Conservation (phyloP, 2,329 filamentous ascomycete genomes). For the Fusarium sp. region DNA sequence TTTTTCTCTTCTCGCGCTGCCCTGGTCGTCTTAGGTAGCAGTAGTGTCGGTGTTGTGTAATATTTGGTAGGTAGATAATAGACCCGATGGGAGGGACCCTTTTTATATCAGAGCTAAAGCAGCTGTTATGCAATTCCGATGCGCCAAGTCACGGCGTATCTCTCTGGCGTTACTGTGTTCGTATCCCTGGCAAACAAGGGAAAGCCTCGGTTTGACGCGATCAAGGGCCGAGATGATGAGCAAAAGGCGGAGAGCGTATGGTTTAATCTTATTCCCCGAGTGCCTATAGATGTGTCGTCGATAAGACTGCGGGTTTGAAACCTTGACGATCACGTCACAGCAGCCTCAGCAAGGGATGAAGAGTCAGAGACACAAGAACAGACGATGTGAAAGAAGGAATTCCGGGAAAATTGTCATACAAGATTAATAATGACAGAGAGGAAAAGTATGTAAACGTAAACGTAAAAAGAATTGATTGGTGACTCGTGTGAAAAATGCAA, state of each 20-base stretch:
- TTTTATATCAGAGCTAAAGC: constrained; percentile 45
- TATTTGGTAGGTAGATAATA: constrained; percentile 7
- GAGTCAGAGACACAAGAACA: constrained; percentile 1
- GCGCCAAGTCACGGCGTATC: constrained; percentile 29
- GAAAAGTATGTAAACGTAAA: constrained; percentile 13
- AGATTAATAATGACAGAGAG: constrained; percentile 5
- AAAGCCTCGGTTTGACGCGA: constrained; percentile 46
- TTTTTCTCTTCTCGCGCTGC: constrained; percentile 13
- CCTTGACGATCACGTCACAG: constrained; percentile 44
- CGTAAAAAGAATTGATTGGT: constrained; percentile 41
- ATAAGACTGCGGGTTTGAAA: constrained; percentile 31
- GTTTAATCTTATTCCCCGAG: constrained; percentile 19
- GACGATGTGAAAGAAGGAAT: constrained; percentile 1
- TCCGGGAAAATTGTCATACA: constrained; percentile 11
- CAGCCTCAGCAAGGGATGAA: constrained; percentile 37
- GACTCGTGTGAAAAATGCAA: constrained; percentile 24
- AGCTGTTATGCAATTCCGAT: constrained; percentile 32
- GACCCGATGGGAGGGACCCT: constrained; percentile 26
- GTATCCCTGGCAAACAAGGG: constrained; percentile 7
- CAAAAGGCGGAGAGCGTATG: constrained; percentile 31
- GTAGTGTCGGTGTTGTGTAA: constrained; percentile 13
- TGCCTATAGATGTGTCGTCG: constrained; percentile 19
- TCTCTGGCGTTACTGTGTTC: neutral
- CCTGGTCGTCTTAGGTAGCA: neutral
- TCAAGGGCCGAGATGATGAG: constrained; percentile 41